Evolutionary conservation across 495 filamentous ascomycete genomes (phyloP), one percentile per base, ranked within the genome.

Genomic region (Penicillium paradoxum): DNA sequence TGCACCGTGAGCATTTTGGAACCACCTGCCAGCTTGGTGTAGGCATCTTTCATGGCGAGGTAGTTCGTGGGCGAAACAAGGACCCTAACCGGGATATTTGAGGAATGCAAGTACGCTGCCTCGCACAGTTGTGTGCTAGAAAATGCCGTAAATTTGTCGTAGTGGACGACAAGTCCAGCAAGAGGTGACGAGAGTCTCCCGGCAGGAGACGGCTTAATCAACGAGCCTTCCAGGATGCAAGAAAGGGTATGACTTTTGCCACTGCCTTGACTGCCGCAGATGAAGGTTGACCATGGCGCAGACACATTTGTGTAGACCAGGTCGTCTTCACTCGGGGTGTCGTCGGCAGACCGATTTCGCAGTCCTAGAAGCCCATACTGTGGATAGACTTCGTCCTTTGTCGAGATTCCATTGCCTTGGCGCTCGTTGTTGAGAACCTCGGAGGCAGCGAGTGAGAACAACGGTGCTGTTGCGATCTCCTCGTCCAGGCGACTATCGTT

Each of bases 201-300:
- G 13, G 69, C 60, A 51, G 18, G 51, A 33, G 11, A 76, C 53
- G 2, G 83, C 66, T 25, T 69, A 76, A 60, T 79, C 11, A 59
- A 41, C 1, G 24, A 41, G 18, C 57, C 83, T 60, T 88, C 84
- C 6, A 89, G 66, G 13, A 91, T 66, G 57, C 84, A 88, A 0
- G 83, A 80, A 5, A 88, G 60, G 0, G 83, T 88, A 54, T 89
- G 83, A 30, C 80, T 84, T 68, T 89, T 90, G 1, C 88, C 87
- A 44, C 82, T 84, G 0, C 87, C 87, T 59, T 90, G 87, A 32
- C 76, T 79, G 1, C 87, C 87, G 54, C 87, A 91, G 49, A 91
- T 85, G 67, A 90, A 90, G 0, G 81, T 76, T 21, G 83, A 85
- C 50, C 34, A 61, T 2, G 58, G 58, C 2, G 57, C 54, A 13